Base-by-base conservation (phyloP, 345 rosid genomes). In the Clausena lansium region DNA sequence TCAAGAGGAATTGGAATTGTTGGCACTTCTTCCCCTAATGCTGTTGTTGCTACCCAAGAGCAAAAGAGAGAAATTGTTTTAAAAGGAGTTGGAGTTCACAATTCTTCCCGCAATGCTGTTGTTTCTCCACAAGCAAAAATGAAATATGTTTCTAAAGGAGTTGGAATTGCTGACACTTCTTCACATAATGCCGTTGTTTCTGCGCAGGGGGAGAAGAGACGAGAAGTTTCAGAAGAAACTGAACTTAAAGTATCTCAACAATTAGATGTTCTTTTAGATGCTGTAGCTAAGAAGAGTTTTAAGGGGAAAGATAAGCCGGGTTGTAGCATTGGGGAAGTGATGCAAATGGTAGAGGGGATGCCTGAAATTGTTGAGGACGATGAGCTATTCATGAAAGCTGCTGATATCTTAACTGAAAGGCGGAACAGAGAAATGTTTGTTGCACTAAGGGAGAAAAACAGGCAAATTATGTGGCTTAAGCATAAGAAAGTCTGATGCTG, bases 301-400 rank as follows among this genome's bases (percentile, higher is more conserved):
- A 19, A 30, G 41, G 61, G 38, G 25, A 50, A 28, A 70, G 74
- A 70, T 70, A 70, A 70, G 74, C 61, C 61, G 2, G 27, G 74
- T 30, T 70, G 61, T 30, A 52, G 74, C 74, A 52, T 70, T 30
- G 19, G 32, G 41, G 74, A 70, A 70, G 74, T 70, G 59, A 70
- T 70, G 74, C 60, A 52, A 70, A 30, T 52, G 2, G 39, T 50
- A 15, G 60, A 70, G n/a, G 39, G 73, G 25, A 70, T 70, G 25
- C 36, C 73, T 19, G 60, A 70, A 70, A 17, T 70, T 50, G 73
- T 41, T 17, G 13, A 50, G 10, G 15, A 70, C 6, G 73, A 70
- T 7, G 60, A 50, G 38, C 20, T 70, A 17, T 50, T 70, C 7
- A 47, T 70, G 39, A 70, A 50, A 70, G 60, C 73, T 70, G 60